phyloP scores from a whole-genome alignment of 352 stramenopile genomes.

The Phytopythium helicoides region DNA sequence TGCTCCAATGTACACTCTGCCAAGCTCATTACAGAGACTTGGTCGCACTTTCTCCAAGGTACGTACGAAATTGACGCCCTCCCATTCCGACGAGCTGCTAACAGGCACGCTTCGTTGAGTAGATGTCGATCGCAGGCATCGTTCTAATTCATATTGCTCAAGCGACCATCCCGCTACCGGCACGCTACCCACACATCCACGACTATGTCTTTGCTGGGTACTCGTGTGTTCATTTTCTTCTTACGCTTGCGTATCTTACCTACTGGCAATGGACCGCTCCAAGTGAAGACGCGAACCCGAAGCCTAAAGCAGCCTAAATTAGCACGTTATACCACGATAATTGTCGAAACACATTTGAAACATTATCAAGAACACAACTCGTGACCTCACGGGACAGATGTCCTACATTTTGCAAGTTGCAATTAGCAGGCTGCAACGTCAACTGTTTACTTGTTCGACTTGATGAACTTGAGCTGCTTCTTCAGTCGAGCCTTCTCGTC shows the following conservation, averaged over 20 bases:
- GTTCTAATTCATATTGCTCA: slow-evolving; percentile 57
- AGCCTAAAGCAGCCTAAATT: slow-evolving; percentile 40
- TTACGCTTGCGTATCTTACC: slow-evolving; percentile 72
- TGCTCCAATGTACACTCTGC: slow-evolving; percentile 34
- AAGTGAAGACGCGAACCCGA: slow-evolving; percentile 8
- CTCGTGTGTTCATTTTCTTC: slow-evolving; percentile 73
- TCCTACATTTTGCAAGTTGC: too few species aligned
- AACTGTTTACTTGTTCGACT: slow-evolving; percentile 48
- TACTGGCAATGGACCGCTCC: slow-evolving; percentile 80
- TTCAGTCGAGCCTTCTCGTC: slow-evolving; percentile 84
- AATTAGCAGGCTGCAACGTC: too few species aligned
- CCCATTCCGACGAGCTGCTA: slow-evolving; percentile 7
- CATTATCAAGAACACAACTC: too few species aligned
- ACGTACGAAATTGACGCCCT: slow-evolving; percentile 2
- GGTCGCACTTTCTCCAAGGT: slow-evolving; percentile 52
- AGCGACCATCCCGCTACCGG: slow-evolving; percentile 36
- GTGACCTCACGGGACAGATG: too few species aligned
- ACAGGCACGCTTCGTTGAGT: not conserved
- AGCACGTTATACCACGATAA: not conserved
- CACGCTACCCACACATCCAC: slow-evolving; percentile 78
- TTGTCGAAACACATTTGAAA: too few species aligned
- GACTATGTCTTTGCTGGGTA: slow-evolving; percentile 84
- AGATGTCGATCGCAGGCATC: slow-evolving; percentile 60
- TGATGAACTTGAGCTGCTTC: slow-evolving; percentile 80
- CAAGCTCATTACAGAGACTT: slow-evolving; percentile 30